Conservation (phyloP, 345 rosid species). For the Salix brachista region DNA sequence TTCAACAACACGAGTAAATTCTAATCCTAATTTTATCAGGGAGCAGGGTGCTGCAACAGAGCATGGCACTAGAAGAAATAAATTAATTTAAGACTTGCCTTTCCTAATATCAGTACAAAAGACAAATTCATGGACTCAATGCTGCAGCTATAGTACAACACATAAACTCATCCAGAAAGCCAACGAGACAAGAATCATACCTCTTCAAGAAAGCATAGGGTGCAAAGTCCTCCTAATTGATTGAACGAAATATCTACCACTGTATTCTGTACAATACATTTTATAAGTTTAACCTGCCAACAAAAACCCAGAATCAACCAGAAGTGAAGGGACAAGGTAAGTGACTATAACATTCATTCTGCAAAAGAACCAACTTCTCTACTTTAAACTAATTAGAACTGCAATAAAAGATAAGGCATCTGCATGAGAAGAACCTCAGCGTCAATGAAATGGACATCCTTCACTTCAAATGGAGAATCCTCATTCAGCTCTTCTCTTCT, state of each 20-base stretch:
- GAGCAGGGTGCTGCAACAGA: not conserved
- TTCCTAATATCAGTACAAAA: not conserved
- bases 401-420: not conserved
- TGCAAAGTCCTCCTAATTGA: slow-evolving; percentile 65
- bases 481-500: slow-evolving; percentile 40
- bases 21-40: not conserved
- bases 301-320: slow-evolving; percentile 12
- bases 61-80: not conserved
- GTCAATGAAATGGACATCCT: slow-evolving; percentile 60
- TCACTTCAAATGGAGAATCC: slow-evolving; percentile 41
- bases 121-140: not conserved
- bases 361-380: not conserved
- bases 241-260: slow-evolving; percentile 84
- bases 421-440: slow-evolving; percentile 55
- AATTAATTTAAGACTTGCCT: not conserved
- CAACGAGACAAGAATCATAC: slow-evolving; percentile 25
- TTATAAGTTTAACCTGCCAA: slow-evolving; percentile 73
- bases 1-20: not conserved
- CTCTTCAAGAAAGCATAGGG: slow-evolving; percentile 77
- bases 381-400: not conserved
- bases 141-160: not conserved
- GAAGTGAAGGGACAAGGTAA: not conserved
- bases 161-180: slow-evolving; percentile 1
- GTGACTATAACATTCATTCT: not conserved
- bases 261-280: slow-evolving; percentile 55